Evolutionary conservation across 208 protist species (phyloP), one percentile per base, ranked within the genome.

Genomic region (Trypanosoma brucei): DNA sequence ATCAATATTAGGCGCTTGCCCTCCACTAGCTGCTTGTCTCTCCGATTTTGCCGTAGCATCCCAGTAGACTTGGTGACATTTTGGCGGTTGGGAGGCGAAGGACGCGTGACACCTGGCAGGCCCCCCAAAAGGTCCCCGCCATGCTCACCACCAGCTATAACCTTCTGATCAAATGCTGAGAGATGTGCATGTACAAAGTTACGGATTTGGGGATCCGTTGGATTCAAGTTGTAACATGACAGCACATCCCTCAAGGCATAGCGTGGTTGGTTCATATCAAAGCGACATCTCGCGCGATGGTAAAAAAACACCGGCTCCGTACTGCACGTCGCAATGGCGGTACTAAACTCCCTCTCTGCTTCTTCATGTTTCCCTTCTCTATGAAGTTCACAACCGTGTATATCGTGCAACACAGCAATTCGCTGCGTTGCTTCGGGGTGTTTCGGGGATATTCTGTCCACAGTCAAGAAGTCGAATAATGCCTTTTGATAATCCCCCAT

Each of bases 181-280:
- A 95, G 75, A 75, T 92, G 91, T 37, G 84, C 86, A 48, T 75
- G 71, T 31, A 95, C 71, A 61, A 92, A 95, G 54, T 83, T 76
- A n/a, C 77, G 68, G 33, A 95, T 81, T 2, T 70, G 57, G 6
- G 79, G 80, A 56, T 86, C 76, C n/a, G 63, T 53, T 0, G 89
- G 80, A 7, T 87, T 70, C 22, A 95, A 68, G 59, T 86, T 50
- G 57, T 89, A 79, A 61, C 85, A 92, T 8, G 89, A 93, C 30
- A 95, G 70, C 13, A 95, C 86, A 70, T 95, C 89, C 50, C 89
- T 83, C 61, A 95, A 60, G 30, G 78, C 89, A 61, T 86, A 95
- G 33, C 76, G 83, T 14, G 76, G 71, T 61, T 93, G 79, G 63
- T 83, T 58, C n/a, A 95, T 76, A 48, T 81, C 74, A 68, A 95